These are phyloP conservation scores for Lipomyces sp. DNA, from an alignment of 805 yeast genomes.

Conservation along the genomic window DNA sequence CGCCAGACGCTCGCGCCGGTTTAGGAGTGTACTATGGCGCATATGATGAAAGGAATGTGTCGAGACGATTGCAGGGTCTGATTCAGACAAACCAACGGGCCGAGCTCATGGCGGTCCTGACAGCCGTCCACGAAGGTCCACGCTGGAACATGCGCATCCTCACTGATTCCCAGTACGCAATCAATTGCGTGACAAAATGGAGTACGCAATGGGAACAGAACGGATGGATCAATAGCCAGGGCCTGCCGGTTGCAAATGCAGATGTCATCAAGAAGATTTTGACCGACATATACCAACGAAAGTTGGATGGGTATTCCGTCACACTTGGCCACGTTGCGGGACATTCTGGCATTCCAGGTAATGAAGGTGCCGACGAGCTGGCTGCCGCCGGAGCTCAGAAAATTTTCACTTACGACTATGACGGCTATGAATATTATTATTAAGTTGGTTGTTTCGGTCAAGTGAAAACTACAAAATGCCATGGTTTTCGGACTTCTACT, in stretches of 20 bases:
- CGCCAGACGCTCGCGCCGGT: conserved; percentile 50
- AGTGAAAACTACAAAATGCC: too few species aligned
- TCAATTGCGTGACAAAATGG: conserved; percentile 55
- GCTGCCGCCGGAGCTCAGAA: too few species aligned
- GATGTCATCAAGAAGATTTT: conserved; percentile 47
- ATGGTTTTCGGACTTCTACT: too few species aligned
- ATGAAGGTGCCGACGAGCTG: conserved; percentile 69
- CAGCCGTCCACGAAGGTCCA: conserved; percentile 49
- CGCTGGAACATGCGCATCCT: conserved; percentile 44
- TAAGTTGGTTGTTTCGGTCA: too few species aligned
- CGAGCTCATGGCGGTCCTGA: conserved; percentile 64
- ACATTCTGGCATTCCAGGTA: conserved; percentile 66
- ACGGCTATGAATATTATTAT: too few species aligned
- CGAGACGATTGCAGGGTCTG: conserved; percentile 47
- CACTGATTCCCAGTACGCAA: conserved; percentile 72
- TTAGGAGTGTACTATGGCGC: conserved; percentile 71
- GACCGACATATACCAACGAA: conserved; percentile 41
- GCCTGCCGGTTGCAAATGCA: conserved; percentile 48
- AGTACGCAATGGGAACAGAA: conserved; percentile 52
- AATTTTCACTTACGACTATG: too few species aligned
- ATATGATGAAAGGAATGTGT: conserved; percentile 47
- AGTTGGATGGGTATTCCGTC: conserved; percentile 43
- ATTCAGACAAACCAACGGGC: conserved; percentile 76
- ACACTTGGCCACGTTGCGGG: conserved; percentile 63
- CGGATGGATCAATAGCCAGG: conserved; percentile 50